These are phyloP conservation scores for Coemansia brasiliensis DNA, from an alignment of 192 early-diverging fungal genomes.

Conservation along the genomic window DNA sequence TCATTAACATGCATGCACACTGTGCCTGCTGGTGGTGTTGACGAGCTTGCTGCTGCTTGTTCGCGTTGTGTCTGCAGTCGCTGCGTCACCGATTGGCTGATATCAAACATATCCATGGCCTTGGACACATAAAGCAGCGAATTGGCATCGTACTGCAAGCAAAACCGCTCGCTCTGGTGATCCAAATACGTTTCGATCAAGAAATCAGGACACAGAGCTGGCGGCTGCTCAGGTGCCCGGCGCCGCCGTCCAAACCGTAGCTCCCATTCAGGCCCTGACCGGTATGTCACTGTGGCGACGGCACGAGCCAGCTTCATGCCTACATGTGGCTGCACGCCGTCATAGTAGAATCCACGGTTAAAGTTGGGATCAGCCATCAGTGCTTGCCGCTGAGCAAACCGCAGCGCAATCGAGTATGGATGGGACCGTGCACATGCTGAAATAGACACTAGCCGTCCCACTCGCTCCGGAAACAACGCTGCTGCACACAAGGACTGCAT, in stretches of 20 bases:
- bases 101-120: constrained; percentile 99
- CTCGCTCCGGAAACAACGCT: constrained; percentile 77
- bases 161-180: constrained; percentile 94
- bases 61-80: constrained; percentile 47
- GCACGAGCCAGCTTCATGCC: constrained; percentile 96
- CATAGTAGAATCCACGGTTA: constrained; percentile 93
- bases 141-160: constrained; percentile 90
- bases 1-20: constrained; percentile 36
- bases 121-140: constrained; percentile 92
- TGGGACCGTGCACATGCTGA: constrained; percentile 92
- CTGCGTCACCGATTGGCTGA: constrained; percentile 61
- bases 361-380: constrained; percentile 93
- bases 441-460: constrained; percentile 78
- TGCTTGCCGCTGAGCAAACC: constrained; percentile 89
- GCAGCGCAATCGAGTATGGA: constrained; percentile 92
- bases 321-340: constrained; percentile 79
- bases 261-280: constrained; percentile 98
- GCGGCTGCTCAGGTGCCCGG: constrained; percentile 67
- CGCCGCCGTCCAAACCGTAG: constrained; percentile 88
- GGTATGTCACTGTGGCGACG: constrained; percentile 91
- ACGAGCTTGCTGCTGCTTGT: constrained; percentile 11
- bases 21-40: neutral
- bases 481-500: constrained; percentile 91
- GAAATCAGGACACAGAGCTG: constrained; percentile 88
- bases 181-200: constrained; percentile 95